Evolutionary conservation across 805 yeast genomes (phyloP), one percentile per base, ranked within the genome.

Genomic region (Schizosaccharomyces japonicus): DNA sequence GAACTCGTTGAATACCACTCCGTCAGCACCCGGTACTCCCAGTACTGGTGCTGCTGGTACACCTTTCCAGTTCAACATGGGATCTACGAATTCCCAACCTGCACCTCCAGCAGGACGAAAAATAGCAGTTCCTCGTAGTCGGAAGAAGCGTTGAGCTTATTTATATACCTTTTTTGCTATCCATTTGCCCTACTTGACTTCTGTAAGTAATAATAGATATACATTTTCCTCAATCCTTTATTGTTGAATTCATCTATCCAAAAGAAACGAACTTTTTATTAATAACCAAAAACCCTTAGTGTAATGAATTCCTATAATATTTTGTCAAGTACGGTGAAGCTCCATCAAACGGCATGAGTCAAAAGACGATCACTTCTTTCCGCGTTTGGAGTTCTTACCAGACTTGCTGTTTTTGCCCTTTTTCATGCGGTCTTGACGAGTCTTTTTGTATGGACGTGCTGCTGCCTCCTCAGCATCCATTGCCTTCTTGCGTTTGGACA

Each of bases 111-210:
- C 42, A 3, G 42, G 42, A 17, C 6, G 42, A 5, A 36, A 36
- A 11, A 36, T 36, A 19, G 42, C 42, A 19, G 42, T 36, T 17
- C 42, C 42, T 23, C 42, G 42, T 6, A 36, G 42, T 21, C 17
- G 42, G 23, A 36, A 27, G 23, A 36, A 36, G 23, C 42, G 42
- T 21, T 36, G 23, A 36, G 11, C 8, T 36, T 19, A 19, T 36
- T 19, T 17, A 19, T 19, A n/a, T n/a, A n/a, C n/a, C n/a, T n/a
- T n/a, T n/a, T n/a, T n/a, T n/a, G n/a, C n/a, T n/a, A n/a, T n/a
- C n/a, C 32, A 30, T 30, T 30, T 10, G n/a, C 10, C n/a, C 10
- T 10, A 30, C 13, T 30, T 10, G 32, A 30, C 10, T 30, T 30
- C 10, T 30, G 10, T 30, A 30, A 30, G n/a, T 30, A 30, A 10